A percentile compares a stretch with the other conserved stretches of the same genome.
These are phyloP conservation scores for Psidium guajava DNA, from an alignment of 345 rosid genomes.

Conservation along the genomic window DNA sequence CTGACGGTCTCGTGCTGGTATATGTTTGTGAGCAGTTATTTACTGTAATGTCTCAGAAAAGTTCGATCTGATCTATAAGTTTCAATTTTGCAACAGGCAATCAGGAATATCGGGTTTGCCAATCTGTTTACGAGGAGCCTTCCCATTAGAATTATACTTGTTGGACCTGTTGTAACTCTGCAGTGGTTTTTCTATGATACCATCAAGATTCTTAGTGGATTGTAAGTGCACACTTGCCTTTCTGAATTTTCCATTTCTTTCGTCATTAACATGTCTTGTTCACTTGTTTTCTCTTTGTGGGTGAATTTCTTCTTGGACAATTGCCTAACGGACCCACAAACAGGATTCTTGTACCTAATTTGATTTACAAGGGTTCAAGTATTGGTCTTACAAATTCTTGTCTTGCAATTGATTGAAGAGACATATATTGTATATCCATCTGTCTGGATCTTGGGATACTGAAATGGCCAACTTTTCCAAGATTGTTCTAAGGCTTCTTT, in stretches of 20 bases:
- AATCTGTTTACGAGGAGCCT: constrained; percentile 56
- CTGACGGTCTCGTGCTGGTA: constrained; percentile 40
- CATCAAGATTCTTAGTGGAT: constrained; percentile 42
- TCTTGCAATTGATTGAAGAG: neutral
- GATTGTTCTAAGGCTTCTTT: neutral
- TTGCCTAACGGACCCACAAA: neutral
- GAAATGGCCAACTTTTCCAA: neutral
- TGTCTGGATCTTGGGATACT: neutral
- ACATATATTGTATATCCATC: neutral
- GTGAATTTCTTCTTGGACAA: neutral
- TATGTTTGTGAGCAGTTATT: neutral
- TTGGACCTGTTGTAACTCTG: constrained; percentile 49
- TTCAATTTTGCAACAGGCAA: constrained; percentile 25
- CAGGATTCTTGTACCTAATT: neutral
- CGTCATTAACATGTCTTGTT: neutral
- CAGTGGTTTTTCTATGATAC: constrained; percentile 60
- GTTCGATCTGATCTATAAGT: neutral
- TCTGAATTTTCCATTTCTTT: neutral
- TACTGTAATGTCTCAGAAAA: neutral
- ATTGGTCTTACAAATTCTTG: neutral
- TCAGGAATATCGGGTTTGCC: constrained; percentile 35
- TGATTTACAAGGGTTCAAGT: neutral
- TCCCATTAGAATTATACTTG: constrained; percentile 45
- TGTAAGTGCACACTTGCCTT: constrained; percentile 31
- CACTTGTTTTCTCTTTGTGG: neutral